Evolutionary conservation across 306 rosid species (phyloP).

Genomic region (Vicia sativa): DNA sequence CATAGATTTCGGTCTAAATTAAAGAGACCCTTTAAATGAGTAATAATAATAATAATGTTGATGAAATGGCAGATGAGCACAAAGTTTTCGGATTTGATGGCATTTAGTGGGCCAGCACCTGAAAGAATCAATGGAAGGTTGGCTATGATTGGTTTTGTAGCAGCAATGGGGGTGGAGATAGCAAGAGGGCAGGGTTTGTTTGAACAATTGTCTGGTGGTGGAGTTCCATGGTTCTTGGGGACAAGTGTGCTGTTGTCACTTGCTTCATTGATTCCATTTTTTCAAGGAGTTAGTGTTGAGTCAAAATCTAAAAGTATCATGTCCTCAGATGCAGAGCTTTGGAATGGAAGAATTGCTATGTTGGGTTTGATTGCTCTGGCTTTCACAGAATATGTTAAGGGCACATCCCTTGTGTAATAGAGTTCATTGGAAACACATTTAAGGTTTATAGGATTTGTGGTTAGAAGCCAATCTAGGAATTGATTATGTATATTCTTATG

Average conservation of each 20-base stretch:
- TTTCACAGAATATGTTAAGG: conserved; percentile 68
- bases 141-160: conserved; percentile 84
- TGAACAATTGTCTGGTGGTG: conserved; percentile 68
- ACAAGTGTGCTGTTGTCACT: conserved; percentile 57
- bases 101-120: conserved; percentile 84
- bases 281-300: conserved; percentile 71
- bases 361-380: conserved; percentile 79
- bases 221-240: conserved; percentile 66
- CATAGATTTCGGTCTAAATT: neutral
- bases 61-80: conserved; percentile 51
- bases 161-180: conserved; percentile 70
- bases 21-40: neutral
- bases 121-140: conserved; percentile 92
- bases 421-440: neutral
- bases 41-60: neutral
- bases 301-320: conserved; percentile 61
- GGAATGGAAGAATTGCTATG: conserved; percentile 92
- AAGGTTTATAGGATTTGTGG: neutral
- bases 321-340: conserved; percentile 74
- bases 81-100: conserved; percentile 61
- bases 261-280: conserved; percentile 74
- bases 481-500: neutral
- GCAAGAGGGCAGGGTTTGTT: conserved; percentile 68
- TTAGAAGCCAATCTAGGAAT: neutral
- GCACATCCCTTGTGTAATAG: conserved; percentile 57